These are phyloP conservation scores for Eucalyptus tenuipes DNA, from an alignment of 345 rosid genomes.

Conservation along the genomic window DNA sequence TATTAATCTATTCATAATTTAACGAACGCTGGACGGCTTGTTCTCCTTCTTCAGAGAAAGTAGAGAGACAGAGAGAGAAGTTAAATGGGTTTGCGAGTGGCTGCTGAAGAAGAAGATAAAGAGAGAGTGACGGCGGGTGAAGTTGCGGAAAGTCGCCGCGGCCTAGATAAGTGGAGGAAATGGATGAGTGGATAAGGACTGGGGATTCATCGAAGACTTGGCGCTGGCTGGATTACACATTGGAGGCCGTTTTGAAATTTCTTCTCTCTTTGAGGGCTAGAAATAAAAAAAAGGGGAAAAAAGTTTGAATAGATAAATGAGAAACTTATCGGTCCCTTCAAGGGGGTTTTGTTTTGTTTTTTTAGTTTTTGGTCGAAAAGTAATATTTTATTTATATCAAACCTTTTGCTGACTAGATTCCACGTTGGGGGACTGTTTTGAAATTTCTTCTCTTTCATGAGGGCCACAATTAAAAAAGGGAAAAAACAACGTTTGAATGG, in stretches of 20 bases:
- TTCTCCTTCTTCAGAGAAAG: not conserved
- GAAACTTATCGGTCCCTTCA: not conserved
- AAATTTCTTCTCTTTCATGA: not conserved
- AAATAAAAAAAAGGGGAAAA: fast-evolving
- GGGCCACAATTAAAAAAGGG: not conserved
- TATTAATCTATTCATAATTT: not conserved
- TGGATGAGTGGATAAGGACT: not conserved
- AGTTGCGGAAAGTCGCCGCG: not conserved
- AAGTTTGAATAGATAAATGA: not conserved
- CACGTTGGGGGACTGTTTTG: not conserved
- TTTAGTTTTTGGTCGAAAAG: too few relatives aligned
- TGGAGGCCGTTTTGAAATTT: too few relatives aligned
- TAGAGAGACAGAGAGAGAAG: not conserved
- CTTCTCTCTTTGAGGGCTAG: not conserved
- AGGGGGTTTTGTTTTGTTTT: not conserved
- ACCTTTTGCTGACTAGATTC: not conserved
- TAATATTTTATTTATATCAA: too few relatives aligned
- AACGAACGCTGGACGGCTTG: not conserved
- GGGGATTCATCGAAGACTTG: not conserved
- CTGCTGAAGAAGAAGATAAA: not conserved
- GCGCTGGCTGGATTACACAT: not conserved
- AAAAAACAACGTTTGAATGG: not conserved
- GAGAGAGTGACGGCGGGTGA: not conserved
- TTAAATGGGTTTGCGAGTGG: not conserved
- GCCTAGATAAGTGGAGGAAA: not conserved